phyloP scores from a whole-genome alignment of 768 basidiomycete genomes.

The Russula sp. region DNA sequence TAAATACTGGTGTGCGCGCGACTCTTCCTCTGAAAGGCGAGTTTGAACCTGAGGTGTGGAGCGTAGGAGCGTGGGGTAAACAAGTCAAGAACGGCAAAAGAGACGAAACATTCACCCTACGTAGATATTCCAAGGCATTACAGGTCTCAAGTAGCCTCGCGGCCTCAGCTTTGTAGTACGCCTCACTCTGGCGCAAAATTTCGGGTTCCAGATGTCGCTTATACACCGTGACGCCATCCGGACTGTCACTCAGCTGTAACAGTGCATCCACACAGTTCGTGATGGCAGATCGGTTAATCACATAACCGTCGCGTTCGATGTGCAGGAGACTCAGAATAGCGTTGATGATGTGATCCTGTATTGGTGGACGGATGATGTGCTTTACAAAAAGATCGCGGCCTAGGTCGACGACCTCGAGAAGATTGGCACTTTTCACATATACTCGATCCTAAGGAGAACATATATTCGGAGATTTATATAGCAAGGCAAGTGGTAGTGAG shows the following conservation, averaged over 20 bases:
- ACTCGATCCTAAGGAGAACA: conserved; percentile 71
- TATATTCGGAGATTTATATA: conserved; percentile 18
- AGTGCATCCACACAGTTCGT: conserved; percentile 86
- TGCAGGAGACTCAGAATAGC: conserved; percentile 85
- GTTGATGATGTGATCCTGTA: conserved; percentile 72
- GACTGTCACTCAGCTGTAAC: conserved; percentile 51
- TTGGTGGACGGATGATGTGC: conserved; percentile 71
- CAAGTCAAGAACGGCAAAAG: not conserved
- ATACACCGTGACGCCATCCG: conserved; percentile 58
- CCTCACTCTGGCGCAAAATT: conserved; percentile 67
- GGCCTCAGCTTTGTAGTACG: conserved; percentile 76
- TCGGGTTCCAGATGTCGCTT: conserved; percentile 76
- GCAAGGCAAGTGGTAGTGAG: not conserved
- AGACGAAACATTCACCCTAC: conserved; percentile 47
- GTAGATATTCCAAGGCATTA: conserved; percentile 77
- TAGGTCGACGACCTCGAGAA: conserved; percentile 75
- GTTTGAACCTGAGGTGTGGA: conserved; percentile 55
- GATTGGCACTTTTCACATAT: conserved; percentile 63
- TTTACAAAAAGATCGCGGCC: conserved; percentile 79
- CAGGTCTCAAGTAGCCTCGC: conserved; percentile 59
- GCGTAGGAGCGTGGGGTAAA: conserved; percentile 8
- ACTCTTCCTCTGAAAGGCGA: conserved; percentile 76
- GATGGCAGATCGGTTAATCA: conserved; percentile 85
- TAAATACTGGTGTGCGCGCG: conserved; percentile 80
- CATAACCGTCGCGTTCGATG: conserved; percentile 86